Base-by-base conservation (phyloP, 1,284 basidiomycete genomes). In the Ceratobasidium sp. region DNA sequence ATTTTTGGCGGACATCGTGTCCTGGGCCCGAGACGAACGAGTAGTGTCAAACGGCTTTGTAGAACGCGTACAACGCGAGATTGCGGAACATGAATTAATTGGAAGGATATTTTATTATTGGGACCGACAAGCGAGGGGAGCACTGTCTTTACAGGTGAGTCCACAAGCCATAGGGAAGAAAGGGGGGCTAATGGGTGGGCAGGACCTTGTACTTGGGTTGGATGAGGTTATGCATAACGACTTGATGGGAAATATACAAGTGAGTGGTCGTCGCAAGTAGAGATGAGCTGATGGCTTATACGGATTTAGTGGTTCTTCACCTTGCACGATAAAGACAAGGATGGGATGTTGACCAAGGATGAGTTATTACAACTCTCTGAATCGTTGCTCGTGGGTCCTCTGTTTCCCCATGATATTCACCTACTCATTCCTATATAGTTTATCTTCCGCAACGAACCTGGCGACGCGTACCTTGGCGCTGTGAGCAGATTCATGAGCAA, bases 401-500 rank as follows among this genome's bases (percentile, higher is more conserved):
- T 43, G 3, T 2, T 17, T 56, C 57, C 9, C 29, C 66, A 57
- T 67, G 6, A 11, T n/a, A 49, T 17, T 71, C n/a, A 66, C 77
- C 54, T 74, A 69, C 51, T 56, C 15, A 59, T 9, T 76, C 13
- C 43, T 75, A 19, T 52, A 51, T 81, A 96, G 95, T 97, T 97
- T 85, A 98, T 99, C 81, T 99, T 99, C 90, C 92, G 98, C 34
- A 97, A 93, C 83, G 98, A 99, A 85, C 90, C 97, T 17, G 97
- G 98, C 11, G 98, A 99, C 83, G 95, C 96, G 7, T 99, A 98
- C 82, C 88, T 99, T 54, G 98, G 95, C 1, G 95, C 96, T 32
- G 94, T 98, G 77, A 96, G 95, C 80, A 92, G 96, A 40, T 97
- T 98, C 83, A 97, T 98, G 91, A 92, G 96, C 44, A 98, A 98